Conservation (phyloP, 768 basidiomycete genomes). For the Podaxis sp. region DNA sequence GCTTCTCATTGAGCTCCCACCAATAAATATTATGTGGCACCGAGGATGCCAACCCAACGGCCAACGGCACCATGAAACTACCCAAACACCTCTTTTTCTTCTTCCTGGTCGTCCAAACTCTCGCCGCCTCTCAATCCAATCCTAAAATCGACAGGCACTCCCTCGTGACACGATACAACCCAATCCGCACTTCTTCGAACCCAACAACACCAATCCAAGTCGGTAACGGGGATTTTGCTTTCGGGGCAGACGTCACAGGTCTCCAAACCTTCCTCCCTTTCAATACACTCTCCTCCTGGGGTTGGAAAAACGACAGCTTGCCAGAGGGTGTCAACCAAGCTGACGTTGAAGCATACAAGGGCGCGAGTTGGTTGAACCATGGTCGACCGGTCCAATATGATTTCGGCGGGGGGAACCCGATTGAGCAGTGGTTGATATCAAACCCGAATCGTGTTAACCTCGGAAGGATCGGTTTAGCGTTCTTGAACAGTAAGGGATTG, state of each 20-base stretch:
- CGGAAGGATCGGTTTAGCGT: constrained; percentile 47
- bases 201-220: constrained; percentile 52
- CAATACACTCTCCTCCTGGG: constrained; percentile 57
- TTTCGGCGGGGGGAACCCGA: constrained; percentile 41
- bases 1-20: background rate
- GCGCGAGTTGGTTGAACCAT: constrained; percentile 50
- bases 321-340: constrained; percentile 39
- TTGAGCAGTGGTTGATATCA: constrained; percentile 55
- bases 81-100: background rate
- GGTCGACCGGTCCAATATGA: constrained; percentile 49
- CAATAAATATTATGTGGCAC: background rate
- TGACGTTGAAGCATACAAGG: constrained; percentile 46
- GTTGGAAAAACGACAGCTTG: constrained; percentile 59
- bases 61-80: background rate
- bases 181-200: constrained; percentile 45
- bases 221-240: constrained; percentile 63
- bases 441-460: constrained; percentile 60
- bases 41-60: background rate
- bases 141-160: constrained; percentile 38
- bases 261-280: constrained; percentile 57
- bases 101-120: constrained; percentile 2
- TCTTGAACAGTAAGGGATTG: constrained; percentile 29
- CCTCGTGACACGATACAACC: constrained; percentile 50
- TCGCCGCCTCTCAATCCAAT: background rate
- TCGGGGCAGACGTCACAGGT: constrained; percentile 56